A percentile compares a stretch with the other conserved stretches of the same genome.
Conservation (phyloP, 2,329 filamentous ascomycete species). For the Hypoxylon sp. region DNA sequence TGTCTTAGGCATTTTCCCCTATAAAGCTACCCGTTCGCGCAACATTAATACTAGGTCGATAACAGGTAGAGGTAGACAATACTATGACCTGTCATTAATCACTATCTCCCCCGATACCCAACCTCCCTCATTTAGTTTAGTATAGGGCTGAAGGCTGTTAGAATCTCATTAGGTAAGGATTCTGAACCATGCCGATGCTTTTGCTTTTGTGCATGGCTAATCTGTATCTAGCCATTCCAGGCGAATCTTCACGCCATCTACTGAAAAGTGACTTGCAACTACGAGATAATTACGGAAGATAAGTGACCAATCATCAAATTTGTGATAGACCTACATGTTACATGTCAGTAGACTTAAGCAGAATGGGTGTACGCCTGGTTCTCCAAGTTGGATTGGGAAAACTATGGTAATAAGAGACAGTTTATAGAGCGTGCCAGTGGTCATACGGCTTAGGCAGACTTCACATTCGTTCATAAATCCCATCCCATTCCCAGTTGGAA, state of each 20-base stretch:
- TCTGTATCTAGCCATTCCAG: slow-evolving; percentile 1
- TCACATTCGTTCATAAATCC: slow-evolving; percentile 5
- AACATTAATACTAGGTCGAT: not conserved
- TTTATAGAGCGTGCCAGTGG: not conserved
- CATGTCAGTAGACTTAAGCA: not conserved
- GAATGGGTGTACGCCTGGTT: not conserved
- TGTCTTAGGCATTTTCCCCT: not conserved
- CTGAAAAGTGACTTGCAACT: not conserved
- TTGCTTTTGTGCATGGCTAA: slow-evolving; percentile 17
- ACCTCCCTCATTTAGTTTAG: too few relatives aligned
- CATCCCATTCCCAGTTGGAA: not conserved
- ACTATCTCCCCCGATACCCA: not conserved
- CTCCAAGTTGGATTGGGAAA: not conserved
- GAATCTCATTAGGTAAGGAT: not conserved
- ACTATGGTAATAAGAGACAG: not conserved
- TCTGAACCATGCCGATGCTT: slow-evolving; percentile 1
- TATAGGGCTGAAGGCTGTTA: slow-evolving; percentile 11
- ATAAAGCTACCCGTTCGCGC: not conserved
- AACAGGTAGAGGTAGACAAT: not conserved
- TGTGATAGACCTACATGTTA: slow-evolving; percentile 20
- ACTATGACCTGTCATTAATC: slow-evolving; percentile 16
- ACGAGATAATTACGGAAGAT: slow-evolving; percentile 9
- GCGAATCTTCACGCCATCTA: not conserved
- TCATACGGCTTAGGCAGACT: not conserved
- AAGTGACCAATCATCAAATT: slow-evolving; percentile 8